These are phyloP conservation scores for Chalciporus pseudorubinellus DNA, from an alignment of 768 basidiomycete species.

Conservation along the genomic window DNA sequence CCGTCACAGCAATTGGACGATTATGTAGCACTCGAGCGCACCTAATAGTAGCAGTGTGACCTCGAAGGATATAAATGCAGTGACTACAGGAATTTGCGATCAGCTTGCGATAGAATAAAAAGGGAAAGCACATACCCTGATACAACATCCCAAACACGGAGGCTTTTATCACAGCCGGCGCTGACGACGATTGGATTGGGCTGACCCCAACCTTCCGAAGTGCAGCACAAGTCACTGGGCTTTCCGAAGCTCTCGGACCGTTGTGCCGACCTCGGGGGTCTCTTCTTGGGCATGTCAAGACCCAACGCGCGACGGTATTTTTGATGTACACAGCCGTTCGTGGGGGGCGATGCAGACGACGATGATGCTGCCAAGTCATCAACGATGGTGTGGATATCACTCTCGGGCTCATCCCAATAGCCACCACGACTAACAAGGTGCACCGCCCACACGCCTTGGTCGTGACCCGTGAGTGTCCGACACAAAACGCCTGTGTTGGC, in stretches of 20 bases:
- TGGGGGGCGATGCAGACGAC: constrained; percentile 4
- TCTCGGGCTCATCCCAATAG: constrained; percentile 28
- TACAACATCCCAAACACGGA: constrained; percentile 90
- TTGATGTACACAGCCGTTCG: constrained; percentile 26
- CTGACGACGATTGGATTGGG: constrained; percentile 79
- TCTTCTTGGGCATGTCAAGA: constrained; percentile 31
- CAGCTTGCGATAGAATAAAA: constrained; percentile 2
- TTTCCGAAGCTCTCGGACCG: constrained; percentile 26
- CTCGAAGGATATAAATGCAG: constrained; percentile 75
- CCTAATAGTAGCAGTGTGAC: constrained; percentile 88
- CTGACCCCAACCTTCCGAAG: constrained; percentile 89
- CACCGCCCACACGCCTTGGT: constrained; percentile 90
- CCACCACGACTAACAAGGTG: constrained; percentile 74
- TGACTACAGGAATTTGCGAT: constrained; percentile 33
- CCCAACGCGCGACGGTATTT: constrained; percentile 52
- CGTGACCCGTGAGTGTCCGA: constrained; percentile 80
- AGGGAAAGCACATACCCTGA: constrained; percentile 58
- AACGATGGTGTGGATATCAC: constrained; percentile 1
- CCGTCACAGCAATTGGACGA: constrained; percentile 85
- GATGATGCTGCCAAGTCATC: constrained; percentile 5
- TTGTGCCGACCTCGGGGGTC: constrained; percentile 21
- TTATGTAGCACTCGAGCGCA: constrained; percentile 87
- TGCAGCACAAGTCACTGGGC: constrained; percentile 55
- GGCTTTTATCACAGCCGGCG: constrained; percentile 87
- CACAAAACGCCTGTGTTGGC: constrained; percentile 72